Conservation (phyloP, 129 eudicot species). For the Tagetes patula region DNA sequence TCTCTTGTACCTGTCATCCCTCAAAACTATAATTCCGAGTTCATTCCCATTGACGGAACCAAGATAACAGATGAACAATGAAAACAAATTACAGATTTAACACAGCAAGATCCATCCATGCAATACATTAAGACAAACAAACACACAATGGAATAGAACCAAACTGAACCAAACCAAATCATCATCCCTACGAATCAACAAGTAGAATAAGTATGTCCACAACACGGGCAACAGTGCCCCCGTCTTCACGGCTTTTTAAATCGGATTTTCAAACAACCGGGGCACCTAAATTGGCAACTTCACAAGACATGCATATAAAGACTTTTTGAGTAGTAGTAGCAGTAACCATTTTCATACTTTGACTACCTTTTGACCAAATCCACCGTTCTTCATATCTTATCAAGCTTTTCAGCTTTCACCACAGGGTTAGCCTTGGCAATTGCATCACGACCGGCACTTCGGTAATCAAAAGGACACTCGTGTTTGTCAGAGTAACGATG, state of each 20-base stretch:
- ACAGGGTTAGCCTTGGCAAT: constrained; percentile 72
- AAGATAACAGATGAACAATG: constrained; percentile 16
- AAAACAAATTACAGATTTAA: constrained; percentile 34
- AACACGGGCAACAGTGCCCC: constrained; percentile 34
- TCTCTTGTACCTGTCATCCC: no score
- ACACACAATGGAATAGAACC: constrained; percentile 34
- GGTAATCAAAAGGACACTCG: constrained; percentile 68
- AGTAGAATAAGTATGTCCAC: constrained; percentile 38
- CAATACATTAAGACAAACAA: constrained; percentile 20
- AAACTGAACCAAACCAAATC: constrained; percentile 25
- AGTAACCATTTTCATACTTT: constrained; percentile 28
- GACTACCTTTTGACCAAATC: constrained; percentile 11
- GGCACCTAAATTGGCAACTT: constrained; percentile 40
- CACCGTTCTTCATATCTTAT: constrained; percentile 48
- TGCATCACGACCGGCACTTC: constrained; percentile 61
- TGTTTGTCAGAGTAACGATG: constrained; percentile 84
- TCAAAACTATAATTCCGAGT: background rate
- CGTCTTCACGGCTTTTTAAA: constrained; percentile 21
- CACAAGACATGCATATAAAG: constrained; percentile 28
- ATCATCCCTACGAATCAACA: constrained; percentile 36
- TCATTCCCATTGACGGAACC: background rate
- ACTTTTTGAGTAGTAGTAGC: constrained; percentile 28
- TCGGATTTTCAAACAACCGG: constrained; percentile 28
- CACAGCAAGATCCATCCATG: constrained; percentile 37
- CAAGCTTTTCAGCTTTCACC: constrained; percentile 72